Evolutionary conservation across 2,329 filamentous ascomycete genomes (phyloP), one percentile per base, ranked within the genome.

Genomic region (Metarhizium guizhouense): DNA sequence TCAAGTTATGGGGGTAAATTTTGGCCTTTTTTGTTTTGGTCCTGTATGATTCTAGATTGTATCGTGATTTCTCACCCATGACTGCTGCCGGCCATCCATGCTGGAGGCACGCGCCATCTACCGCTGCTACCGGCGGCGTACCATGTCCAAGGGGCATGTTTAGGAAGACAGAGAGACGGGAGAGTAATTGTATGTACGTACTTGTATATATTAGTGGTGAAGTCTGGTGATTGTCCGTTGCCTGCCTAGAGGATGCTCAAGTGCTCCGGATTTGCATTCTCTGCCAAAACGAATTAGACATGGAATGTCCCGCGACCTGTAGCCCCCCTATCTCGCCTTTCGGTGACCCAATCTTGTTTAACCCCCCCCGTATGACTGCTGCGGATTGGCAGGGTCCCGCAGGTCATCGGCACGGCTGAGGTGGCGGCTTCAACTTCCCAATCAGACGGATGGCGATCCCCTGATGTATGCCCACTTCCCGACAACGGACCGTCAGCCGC

Each of bases 401-500:
- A 40, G 30, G 25, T 16, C 25, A 29, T 52, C 36, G 36, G 42
- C 20, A 45, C 34, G 45, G 50, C 45, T 56, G 54, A 48, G 14
- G 49, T 42, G 54, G 54, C 49, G 25, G 20, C 13, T 47, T n/a
- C 20, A 45, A 32, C 29, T 47, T 45, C 34, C 40, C 54, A 55
- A 55, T 47, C 29, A 36, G 29, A 18, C n/a, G 29, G 6, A 45
- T 25, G 42, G 42, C n/a, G 16, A 18, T 38, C n/a, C 48, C 30
- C 30, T 40, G 38, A 42, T 51, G 3, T 36, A 6, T 57, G 50
- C 53, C 47, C 51, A 54, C 49, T 51, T 51, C 48, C 49, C 48
- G 52, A 49, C 36, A 7, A 40, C 45, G 53, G 50, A 47, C 51
- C 51, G 53, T 57, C 54, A 53, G 51, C 50, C 52, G 53, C 43